Base-by-base conservation (phyloP, 495 filamentous ascomycete species). In the Aspergillus kassunensis region DNA sequence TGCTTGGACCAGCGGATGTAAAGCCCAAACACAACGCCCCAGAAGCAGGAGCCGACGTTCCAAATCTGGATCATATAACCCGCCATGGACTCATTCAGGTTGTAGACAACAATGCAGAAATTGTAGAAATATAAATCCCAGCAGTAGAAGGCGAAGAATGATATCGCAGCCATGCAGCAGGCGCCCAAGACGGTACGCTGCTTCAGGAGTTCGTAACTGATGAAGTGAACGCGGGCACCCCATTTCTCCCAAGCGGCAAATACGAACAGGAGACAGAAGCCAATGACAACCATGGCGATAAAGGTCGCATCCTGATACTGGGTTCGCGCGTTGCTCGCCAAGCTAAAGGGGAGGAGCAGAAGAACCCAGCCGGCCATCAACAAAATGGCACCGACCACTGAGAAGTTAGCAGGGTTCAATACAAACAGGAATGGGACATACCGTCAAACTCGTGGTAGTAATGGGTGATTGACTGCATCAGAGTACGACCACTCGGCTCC, bases 81-180 rank as follows among this genome's bases (percentile, higher is more conserved):
- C 1, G 85, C 73, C 29, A 84, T 51, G 4, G 69, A 71, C 45
- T 84, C 54, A 57, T 56, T 70, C 5, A 89, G 75, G 37, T 73
- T 63, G 64, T 84, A 79, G 42, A 90, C 88, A n/a, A 88, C 84
- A 67, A 87, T 82, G 5, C 89, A 70, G 69, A 83, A 89, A 25
- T 81, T 82, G 51, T 67, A 72, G 70, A 85, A 87, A 66, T 81
- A 86, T 36, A 71, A 70, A 60, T 86, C 78, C 84, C 84, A 90
- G 57, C 77, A 81, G 64, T 81, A 83, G 66, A 81, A 87, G 36
- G 75, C 80, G 65, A 89, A 69, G 55, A 82, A 85, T 8, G 86
- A 56, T 4, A 71, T 57, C 5, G 68, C 72, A 6, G 80, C 69
- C 6, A 85, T 66, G 15, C 81, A 44, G 51, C 77, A 83, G n/a